Evolutionary conservation across 495 filamentous ascomycete genomes (phyloP).

Genomic region (Neurospora sp.): DNA sequence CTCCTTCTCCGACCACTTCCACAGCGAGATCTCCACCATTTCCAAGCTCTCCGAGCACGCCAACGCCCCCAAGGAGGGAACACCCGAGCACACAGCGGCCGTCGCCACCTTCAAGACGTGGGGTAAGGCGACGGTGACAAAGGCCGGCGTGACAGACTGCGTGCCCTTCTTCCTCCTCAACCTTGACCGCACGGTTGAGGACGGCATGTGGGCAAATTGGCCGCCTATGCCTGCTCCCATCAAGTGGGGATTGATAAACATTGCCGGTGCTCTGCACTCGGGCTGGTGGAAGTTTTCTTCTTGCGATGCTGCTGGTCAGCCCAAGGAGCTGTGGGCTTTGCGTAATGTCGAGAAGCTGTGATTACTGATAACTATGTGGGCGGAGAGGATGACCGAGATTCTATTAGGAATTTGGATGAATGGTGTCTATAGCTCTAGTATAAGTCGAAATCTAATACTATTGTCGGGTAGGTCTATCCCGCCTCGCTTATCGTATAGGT

Average conservation of each 20-base stretch:
- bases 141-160: constrained; percentile 38
- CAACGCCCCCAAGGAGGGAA: constrained; percentile 33
- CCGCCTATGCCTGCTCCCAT: constrained; percentile 39
- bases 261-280: constrained; percentile 31
- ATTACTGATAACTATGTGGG: not conserved
- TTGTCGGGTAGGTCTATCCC: too few species aligned
- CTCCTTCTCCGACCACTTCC: constrained; percentile 41
- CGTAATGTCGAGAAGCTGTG: not conserved
- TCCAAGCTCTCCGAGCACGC: constrained; percentile 34
- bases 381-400: not conserved
- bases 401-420: not conserved
- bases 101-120: constrained; percentile 31
- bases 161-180: constrained; percentile 50
- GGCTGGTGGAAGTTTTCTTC: constrained; percentile 47
- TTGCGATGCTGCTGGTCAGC: constrained; percentile 30
- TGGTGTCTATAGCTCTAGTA: not conserved
- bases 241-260: constrained; percentile 36
- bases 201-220: constrained; percentile 42
- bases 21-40: constrained; percentile 44
- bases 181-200: constrained; percentile 42
- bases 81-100: constrained; percentile 18
- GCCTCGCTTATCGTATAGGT: too few species aligned
- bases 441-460: not conserved
- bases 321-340: constrained; percentile 21
- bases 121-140: constrained; percentile 41